Conservation (phyloP, 306 rosid species). For the Lablab purpureus region DNA sequence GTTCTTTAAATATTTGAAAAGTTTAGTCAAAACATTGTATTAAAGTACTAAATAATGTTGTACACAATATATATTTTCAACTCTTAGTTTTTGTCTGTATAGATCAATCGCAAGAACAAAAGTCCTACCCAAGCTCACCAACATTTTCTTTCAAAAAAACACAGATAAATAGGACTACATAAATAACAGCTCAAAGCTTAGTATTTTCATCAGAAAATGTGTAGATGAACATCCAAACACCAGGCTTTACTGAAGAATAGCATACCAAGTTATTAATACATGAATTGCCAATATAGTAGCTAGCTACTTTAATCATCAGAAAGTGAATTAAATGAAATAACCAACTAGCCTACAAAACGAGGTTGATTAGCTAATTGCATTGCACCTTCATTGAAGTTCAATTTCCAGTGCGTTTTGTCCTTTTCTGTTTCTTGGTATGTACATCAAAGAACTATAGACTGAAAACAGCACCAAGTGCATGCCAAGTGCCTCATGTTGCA, state of each 20-base stretch:
- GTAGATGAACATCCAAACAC: no score
- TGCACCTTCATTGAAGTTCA: conserved; percentile 46
- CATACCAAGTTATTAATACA: conserved; percentile 4
- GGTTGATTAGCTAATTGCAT: conserved; percentile 27
- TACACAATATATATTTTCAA: background rate
- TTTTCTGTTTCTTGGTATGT: conserved; percentile 52
- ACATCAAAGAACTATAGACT: conserved; percentile 50
- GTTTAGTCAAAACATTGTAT: background rate
- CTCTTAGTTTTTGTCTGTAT: no score
- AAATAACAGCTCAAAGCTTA: background rate
- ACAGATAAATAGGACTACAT: background rate
- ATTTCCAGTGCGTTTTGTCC: conserved; percentile 44
- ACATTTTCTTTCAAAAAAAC: no score
- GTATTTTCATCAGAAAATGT: background rate
- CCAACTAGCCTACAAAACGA: conserved; percentile 33
- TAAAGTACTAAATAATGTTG: background rate
- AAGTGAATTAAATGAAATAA: conserved; percentile 12
- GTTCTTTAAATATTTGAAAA: no score
- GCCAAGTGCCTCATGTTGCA: conserved; percentile 52
- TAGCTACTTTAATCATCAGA: background rate
- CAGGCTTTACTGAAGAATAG: background rate
- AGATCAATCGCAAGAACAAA: no score
- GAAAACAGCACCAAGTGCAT: conserved; percentile 42
- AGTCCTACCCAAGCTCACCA: no score
- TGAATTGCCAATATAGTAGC: background rate